phyloP scores from a whole-genome alignment of 495 filamentous ascomycete species.

The Annulohypoxylon bovei region DNA sequence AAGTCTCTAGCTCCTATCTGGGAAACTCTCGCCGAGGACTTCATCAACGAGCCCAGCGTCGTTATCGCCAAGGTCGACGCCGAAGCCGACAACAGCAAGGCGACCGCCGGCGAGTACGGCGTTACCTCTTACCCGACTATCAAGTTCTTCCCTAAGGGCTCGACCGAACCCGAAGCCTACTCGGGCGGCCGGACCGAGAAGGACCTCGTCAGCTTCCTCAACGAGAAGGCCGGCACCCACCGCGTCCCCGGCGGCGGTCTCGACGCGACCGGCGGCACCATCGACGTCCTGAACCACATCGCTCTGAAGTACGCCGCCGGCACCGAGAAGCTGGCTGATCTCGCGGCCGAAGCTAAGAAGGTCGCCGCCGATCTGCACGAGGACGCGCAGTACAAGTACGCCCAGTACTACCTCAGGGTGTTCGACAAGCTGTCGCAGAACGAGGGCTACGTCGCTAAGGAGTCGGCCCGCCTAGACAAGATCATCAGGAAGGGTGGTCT shows the following conservation, averaged over 20 bases:
- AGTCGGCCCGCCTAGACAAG: slow-evolving; percentile 80
- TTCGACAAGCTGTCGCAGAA: slow-evolving; percentile 83
- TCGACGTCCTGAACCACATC: slow-evolving; percentile 78
- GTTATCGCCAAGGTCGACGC: slow-evolving; percentile 95
- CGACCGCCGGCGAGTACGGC: slow-evolving; percentile 77
- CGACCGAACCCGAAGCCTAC: slow-evolving; percentile 76
- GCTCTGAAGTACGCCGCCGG: slow-evolving; percentile 73
- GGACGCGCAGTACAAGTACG: slow-evolving; percentile 71
- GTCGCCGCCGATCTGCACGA: slow-evolving; percentile 73
- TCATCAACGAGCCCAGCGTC: slow-evolving; percentile 76
- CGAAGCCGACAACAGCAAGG: slow-evolving; percentile 84
- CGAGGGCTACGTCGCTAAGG: slow-evolving; percentile 83
- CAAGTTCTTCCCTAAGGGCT: slow-evolving; percentile 96
- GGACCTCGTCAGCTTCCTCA: slow-evolving; percentile 83
- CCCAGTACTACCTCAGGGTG: slow-evolving; percentile 93
- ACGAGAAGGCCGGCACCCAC: slow-evolving; percentile 89
- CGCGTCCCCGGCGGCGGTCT: slow-evolving; percentile 84
- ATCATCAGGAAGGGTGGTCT: slow-evolving; percentile 87
- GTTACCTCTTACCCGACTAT: slow-evolving; percentile 93
- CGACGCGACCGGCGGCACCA: slow-evolving; percentile 80
- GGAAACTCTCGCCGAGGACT: slow-evolving; percentile 88
- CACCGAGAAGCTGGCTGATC: slow-evolving; percentile 63
- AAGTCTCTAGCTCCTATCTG: slow-evolving; percentile 91
- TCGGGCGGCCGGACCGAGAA: slow-evolving; percentile 79
- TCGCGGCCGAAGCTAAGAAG: slow-evolving; percentile 74